phyloP scores from a whole-genome alignment of 306 rosid species.

The Castanopsis chinensis region DNA sequence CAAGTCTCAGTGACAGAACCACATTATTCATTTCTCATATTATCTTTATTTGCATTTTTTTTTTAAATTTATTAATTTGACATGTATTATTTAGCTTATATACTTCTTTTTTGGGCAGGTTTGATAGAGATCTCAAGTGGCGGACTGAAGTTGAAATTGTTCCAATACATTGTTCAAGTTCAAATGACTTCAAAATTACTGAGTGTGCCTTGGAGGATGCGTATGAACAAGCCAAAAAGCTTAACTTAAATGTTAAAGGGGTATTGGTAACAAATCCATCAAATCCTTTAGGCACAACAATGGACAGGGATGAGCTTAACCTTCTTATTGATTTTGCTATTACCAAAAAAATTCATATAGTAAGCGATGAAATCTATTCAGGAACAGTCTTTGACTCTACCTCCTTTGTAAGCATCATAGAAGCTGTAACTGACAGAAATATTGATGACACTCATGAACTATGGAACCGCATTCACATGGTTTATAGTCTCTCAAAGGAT shows the following conservation, averaged over 20 bases:
- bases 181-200: slow-evolving; percentile 74
- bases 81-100: too few relatives aligned
- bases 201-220: slow-evolving; percentile 56
- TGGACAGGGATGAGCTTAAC: slow-evolving; percentile 50
- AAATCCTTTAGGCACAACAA: slow-evolving; percentile 77
- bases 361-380: slow-evolving; percentile 84
- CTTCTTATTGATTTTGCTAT: slow-evolving; percentile 50
- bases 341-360: slow-evolving; percentile 45
- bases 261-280: slow-evolving; percentile 80
- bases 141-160: slow-evolving; percentile 67
- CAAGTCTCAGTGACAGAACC: too few relatives aligned
- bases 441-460: neutral
- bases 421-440: slow-evolving; percentile 29
- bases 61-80: too few relatives aligned
- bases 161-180: slow-evolving; percentile 70
- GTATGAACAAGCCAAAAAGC: slow-evolving; percentile 39
- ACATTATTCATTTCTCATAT: too few relatives aligned
- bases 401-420: slow-evolving; percentile 44
- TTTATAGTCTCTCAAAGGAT: slow-evolving; percentile 78
- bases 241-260: slow-evolving; percentile 63
- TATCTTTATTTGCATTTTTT: too few relatives aligned
- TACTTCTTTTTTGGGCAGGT: slow-evolving; percentile 39
- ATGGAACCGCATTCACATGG: slow-evolving; percentile 47
- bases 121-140: slow-evolving; percentile 90
- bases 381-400: slow-evolving; percentile 65